Evolutionary conservation across 73 alveolate genomes (phyloP).

Genomic region (Paraurostyla sp.): DNA sequence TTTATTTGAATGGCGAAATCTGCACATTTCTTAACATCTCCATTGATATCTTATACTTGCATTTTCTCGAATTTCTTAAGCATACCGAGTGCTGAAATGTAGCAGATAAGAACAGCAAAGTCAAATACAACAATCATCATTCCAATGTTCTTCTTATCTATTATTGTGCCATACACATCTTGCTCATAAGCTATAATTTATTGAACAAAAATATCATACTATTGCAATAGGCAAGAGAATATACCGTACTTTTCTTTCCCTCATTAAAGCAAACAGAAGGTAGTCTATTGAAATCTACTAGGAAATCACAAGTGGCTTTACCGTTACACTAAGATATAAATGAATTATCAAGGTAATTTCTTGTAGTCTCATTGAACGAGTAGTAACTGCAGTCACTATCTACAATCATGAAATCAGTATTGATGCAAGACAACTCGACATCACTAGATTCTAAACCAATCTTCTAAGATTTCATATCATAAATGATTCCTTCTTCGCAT

Average conservation of each 20-base stretch:
- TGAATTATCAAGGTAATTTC: neutral
- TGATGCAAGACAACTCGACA: neutral
- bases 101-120: neutral
- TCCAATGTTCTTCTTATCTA: neutral
- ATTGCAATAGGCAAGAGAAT: conserved; percentile 12
- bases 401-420: conserved; percentile 1
- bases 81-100: neutral
- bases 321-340: conserved; percentile 17
- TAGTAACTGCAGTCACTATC: neutral
- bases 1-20: conserved; percentile 37
- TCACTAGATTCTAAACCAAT: neutral
- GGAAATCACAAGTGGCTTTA: neutral
- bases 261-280: neutral
- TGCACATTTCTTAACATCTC: conserved; percentile 20
- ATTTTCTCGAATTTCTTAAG: neutral
- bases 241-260: neutral
- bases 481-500: conserved; percentile 55
- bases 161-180: neutral
- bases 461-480: conserved; percentile 10
- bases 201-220: neutral
- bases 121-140: neutral
- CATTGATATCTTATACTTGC: neutral
- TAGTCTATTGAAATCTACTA: neutral
- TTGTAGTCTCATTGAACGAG: neutral
- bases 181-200: conserved; percentile 4